Evolutionary conservation across 2,329 filamentous ascomycete species (phyloP).

Genomic region (Monilinia laxa): DNA sequence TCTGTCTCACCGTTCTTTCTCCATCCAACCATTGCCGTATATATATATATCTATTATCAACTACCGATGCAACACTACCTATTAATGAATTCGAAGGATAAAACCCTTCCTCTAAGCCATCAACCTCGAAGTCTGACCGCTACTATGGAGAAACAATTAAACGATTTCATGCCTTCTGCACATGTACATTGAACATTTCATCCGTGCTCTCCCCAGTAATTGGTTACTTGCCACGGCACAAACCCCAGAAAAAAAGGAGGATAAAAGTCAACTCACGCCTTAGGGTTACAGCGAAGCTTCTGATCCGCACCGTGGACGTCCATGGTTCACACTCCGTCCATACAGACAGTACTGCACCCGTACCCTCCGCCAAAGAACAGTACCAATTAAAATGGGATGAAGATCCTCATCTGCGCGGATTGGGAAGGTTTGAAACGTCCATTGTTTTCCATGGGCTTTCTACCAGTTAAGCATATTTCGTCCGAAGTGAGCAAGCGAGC

Average conservation of each 20-base stretch:
- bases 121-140: constrained; percentile 8
- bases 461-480: constrained; percentile 6
- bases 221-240: background rate
- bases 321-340: background rate
- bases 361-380: too few species aligned
- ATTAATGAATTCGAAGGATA: background rate
- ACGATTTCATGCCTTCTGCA: background rate
- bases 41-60: too few species aligned
- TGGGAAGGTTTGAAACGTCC: background rate
- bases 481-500: background rate
- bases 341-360: too few species aligned
- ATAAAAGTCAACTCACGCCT: background rate
- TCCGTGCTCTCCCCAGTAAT: background rate
- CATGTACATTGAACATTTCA: background rate
- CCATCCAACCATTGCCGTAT: background rate
- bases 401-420: constrained; percentile 11
- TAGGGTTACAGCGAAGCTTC: background rate
- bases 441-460: background rate
- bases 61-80: background rate
- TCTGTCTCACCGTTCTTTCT: background rate
- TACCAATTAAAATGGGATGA: background rate
- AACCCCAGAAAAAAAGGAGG: background rate
- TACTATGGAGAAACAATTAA: background rate
- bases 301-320: background rate
- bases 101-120: background rate